Percentiles rank a stretch among this genome's conserved stretches.
phyloP scores from a whole-genome alignment of 768 basidiomycete genomes.

The Mycena belliarum region DNA sequence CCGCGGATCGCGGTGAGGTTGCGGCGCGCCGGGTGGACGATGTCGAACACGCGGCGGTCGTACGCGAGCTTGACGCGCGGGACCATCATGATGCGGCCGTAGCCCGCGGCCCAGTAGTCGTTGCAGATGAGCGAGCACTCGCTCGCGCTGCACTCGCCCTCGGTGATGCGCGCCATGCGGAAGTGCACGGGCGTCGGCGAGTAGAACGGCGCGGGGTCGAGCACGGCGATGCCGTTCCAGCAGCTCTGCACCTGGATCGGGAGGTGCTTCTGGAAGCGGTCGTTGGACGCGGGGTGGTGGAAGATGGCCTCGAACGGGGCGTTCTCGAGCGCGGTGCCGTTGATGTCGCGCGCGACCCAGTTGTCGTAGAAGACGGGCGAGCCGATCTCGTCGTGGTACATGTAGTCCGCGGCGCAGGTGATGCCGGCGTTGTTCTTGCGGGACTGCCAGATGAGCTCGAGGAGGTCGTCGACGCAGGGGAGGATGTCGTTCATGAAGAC shows the following conservation, averaged over 20 bases:
- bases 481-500: constrained; percentile 99
- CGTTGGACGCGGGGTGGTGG: constrained; percentile 74
- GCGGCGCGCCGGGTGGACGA: constrained; percentile 86
- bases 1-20: constrained; percentile 97
- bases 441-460: constrained; percentile 97
- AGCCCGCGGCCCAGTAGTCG: constrained; percentile 96
- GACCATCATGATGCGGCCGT: constrained; percentile 97
- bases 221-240: constrained; percentile 96
- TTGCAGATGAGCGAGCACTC: constrained; percentile 98
- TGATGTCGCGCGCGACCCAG: constrained; percentile 98
- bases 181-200: constrained; percentile 87
- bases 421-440: constrained; percentile 94
- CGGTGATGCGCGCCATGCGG: constrained; percentile 89
- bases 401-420: constrained; percentile 98
- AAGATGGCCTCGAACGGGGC: constrained; percentile 95
- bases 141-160: constrained; percentile 91
- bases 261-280: constrained; percentile 87
- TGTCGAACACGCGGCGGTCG: constrained; percentile 92
- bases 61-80: constrained; percentile 96
- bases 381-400: constrained; percentile 96
- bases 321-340: constrained; percentile 97
- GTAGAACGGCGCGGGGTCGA: constrained; percentile 97
- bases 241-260: constrained; percentile 97
- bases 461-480: constrained; percentile 95
- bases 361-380: constrained; percentile 97